These are phyloP conservation scores for Aspergillus sp. DNA, from an alignment of 2,329 filamentous ascomycete species.

Conservation along the genomic window DNA sequence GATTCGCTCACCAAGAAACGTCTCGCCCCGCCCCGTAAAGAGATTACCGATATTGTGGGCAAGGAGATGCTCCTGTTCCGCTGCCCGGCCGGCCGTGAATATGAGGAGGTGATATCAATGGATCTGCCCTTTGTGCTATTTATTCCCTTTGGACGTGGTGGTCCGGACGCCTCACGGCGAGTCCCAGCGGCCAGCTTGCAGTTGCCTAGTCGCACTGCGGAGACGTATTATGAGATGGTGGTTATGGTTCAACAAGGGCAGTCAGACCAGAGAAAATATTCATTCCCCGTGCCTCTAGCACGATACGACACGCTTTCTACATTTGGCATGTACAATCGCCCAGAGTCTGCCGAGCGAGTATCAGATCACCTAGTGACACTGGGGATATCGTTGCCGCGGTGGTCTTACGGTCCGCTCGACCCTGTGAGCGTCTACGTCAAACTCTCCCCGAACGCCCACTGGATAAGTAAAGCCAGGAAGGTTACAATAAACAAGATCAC, in stretches of 20 bases:
- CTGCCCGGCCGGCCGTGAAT: slow-evolving; percentile 76
- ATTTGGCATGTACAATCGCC: slow-evolving; percentile 98
- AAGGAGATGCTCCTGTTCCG: slow-evolving; percentile 92
- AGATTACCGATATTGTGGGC: slow-evolving; percentile 86
- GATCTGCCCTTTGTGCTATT: slow-evolving; percentile 96
- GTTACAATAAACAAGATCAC: slow-evolving; percentile 94
- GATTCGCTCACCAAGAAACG: slow-evolving; percentile 92
- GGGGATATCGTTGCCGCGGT: slow-evolving; percentile 85
- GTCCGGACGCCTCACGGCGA: slow-evolving; percentile 81
- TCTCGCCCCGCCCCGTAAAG: slow-evolving; percentile 81
- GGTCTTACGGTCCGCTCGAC: slow-evolving; percentile 94
- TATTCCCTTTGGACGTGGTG: slow-evolving; percentile 88
- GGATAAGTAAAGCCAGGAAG: slow-evolving; percentile 81
- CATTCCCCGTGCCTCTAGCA: slow-evolving; percentile 83
- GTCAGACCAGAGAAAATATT: slow-evolving; percentile 80
- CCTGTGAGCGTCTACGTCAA: slow-evolving; percentile 96
- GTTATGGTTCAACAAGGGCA: slow-evolving; percentile 92
- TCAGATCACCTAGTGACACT: slow-evolving; percentile 88
- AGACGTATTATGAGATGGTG: slow-evolving; percentile 95
- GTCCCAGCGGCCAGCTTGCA: slow-evolving; percentile 91
- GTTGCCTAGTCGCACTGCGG: slow-evolving; percentile 85
- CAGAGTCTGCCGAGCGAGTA: slow-evolving; percentile 79
- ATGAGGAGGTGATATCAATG: slow-evolving; percentile 89
- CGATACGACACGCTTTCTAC: slow-evolving; percentile 96
- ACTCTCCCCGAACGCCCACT: slow-evolving; percentile 85